Evolutionary conservation across 441 rosid species (phyloP).

Genomic region (Theobroma grandiflorum): DNA sequence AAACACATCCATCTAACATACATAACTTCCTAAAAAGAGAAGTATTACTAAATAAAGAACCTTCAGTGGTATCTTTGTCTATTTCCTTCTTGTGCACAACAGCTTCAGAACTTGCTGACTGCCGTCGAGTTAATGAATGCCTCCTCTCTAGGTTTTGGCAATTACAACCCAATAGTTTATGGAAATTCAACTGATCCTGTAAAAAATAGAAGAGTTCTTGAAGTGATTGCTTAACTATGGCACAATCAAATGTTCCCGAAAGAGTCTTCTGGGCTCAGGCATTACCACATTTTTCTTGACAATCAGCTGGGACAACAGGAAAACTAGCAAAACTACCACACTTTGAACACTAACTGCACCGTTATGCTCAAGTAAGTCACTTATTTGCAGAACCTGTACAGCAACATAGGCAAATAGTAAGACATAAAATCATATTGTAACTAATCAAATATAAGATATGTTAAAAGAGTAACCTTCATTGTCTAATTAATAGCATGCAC

Average conservation of each 20-base stretch:
- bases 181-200: conserved; percentile 86
- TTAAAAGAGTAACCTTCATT: neutral
- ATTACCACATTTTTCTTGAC: conserved; percentile 73
- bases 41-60: conserved; percentile 42
- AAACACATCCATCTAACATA: neutral
- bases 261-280: conserved; percentile 17
- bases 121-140: conserved; percentile 41
- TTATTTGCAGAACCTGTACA: conserved; percentile 80
- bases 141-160: conserved; percentile 71
- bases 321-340: conserved; percentile 75
- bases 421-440: neutral
- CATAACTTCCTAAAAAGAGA: conserved; percentile 18
- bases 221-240: conserved; percentile 29
- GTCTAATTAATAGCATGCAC: neutral
- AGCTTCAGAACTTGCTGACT: conserved; percentile 37
- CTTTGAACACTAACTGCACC: conserved; percentile 72
- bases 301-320: conserved; percentile 79
- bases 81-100: conserved; percentile 41
- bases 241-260: conserved; percentile 18
- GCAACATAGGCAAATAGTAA: conserved; percentile 7
- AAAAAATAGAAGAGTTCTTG: conserved; percentile 33
- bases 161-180: conserved; percentile 76
- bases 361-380: conserved; percentile 88
- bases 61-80: conserved; percentile 48
- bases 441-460: neutral